A percentile compares a stretch with the other conserved stretches of the same genome.
phyloP scores from a whole-genome alignment of 768 basidiomycete genomes.

The Phaeotremella fagi region DNA sequence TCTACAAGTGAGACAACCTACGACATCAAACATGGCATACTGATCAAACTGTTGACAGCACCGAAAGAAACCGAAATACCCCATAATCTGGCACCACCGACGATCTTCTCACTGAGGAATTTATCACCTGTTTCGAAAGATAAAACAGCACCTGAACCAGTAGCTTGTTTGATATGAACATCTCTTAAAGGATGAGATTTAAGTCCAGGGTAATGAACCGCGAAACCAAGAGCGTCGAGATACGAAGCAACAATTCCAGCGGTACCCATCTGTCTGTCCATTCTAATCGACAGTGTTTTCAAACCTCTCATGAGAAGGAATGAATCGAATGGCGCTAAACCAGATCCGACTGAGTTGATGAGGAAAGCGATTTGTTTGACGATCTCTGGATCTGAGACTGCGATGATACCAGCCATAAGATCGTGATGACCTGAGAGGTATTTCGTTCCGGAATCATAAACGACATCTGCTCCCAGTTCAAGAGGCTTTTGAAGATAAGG shows the following conservation, averaged over 20 bases:
- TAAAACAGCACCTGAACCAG: slow-evolving; percentile 86
- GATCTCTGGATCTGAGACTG: slow-evolving; percentile 84
- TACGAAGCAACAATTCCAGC: slow-evolving; percentile 80
- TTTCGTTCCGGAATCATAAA: slow-evolving; percentile 97
- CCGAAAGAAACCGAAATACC: slow-evolving; percentile 98
- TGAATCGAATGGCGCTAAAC: slow-evolving; percentile 87
- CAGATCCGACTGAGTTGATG: slow-evolving; percentile 91
- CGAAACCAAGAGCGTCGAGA: slow-evolving; percentile 77
- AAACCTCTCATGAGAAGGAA: slow-evolving; percentile 93
- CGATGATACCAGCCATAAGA: slow-evolving; percentile 95
- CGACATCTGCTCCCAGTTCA: slow-evolving; percentile 92
- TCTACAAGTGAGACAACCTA: slow-evolving; percentile 53
- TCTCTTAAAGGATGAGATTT: slow-evolving; percentile 73
- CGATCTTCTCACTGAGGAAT: slow-evolving; percentile 81
- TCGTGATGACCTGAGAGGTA: slow-evolving; percentile 98
- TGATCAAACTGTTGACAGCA: slow-evolving; percentile 94
- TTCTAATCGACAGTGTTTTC: slow-evolving; percentile 92
- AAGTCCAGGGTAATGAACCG: slow-evolving; percentile 88
- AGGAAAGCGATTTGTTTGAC: slow-evolving; percentile 85
- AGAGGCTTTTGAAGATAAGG: slow-evolving; percentile 93
- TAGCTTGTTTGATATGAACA: slow-evolving; percentile 83
- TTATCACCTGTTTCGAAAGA: slow-evolving; percentile 93
- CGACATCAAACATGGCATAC: slow-evolving; percentile 99
- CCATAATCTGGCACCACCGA: slow-evolving; percentile 89
- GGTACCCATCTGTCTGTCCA: slow-evolving; percentile 86